A percentile compares a stretch with the other conserved stretches of the same genome.
Conservation (phyloP, 192 early-diverging fungal species). For the Coemansia sp. region DNA sequence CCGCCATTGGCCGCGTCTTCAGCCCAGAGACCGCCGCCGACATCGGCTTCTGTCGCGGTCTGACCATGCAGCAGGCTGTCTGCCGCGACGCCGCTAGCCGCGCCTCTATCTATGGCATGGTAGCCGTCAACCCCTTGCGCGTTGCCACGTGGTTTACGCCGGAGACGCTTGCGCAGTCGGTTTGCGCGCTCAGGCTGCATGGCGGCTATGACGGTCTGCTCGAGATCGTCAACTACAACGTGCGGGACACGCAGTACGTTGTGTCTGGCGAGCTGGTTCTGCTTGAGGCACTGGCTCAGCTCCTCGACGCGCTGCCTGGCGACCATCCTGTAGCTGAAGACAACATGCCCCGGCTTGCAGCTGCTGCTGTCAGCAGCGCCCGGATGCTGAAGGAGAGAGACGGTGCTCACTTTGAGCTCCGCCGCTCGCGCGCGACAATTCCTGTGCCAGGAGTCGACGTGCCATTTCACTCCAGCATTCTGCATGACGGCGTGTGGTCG, state of each 20-base stretch:
- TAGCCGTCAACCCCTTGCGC: constrained; percentile 86
- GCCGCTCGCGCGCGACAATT: constrained; percentile 84
- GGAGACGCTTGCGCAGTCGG: constrained; percentile 70
- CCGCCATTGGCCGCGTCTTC: constrained; percentile 78
- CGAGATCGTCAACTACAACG: constrained; percentile 97
- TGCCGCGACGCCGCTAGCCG: constrained; percentile 68
- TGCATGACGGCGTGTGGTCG: constrained; percentile 75
- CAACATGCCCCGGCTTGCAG: constrained; percentile 63
- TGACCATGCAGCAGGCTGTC: constrained; percentile 93
- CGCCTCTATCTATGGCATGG: constrained; percentile 87
- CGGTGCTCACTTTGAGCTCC: constrained; percentile 60
- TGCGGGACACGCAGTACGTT: constrained; percentile 90
- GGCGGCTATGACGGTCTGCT: constrained; percentile 67
- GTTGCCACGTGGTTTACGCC: constrained; percentile 78
- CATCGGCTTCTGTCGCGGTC: constrained; percentile 92
- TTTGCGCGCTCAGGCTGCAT: constrained; percentile 57
- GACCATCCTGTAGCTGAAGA: constrained; percentile 62
- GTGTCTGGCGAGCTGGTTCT: constrained; percentile 79
- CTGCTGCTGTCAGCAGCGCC: constrained; percentile 52
- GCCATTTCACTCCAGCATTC: constrained; percentile 92
- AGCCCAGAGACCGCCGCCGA: constrained; percentile 79
- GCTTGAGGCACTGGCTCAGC: constrained; percentile 70
- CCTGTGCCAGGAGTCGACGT: constrained; percentile 91
- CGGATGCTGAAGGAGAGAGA: constrained; percentile 33
- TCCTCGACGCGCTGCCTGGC: constrained; percentile 71